Base-by-base conservation (phyloP, 441 rosid genomes). In the Arabidopsis lyrata region DNA sequence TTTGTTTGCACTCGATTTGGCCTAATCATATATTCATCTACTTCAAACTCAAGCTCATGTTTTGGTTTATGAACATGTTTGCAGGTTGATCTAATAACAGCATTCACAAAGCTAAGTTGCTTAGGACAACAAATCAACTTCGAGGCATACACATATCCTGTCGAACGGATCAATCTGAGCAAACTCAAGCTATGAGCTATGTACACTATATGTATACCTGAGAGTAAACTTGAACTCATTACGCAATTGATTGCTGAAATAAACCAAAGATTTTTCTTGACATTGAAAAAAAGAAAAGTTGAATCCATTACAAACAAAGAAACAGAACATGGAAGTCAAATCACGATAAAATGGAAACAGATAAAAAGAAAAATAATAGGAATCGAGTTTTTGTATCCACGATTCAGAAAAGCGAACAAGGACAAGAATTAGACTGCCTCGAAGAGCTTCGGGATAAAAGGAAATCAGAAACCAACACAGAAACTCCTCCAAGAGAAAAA, bases 11-110 rank as follows among this genome's bases (percentile, higher is more conserved):
- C 53, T 31, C 3, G 5, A 27, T 38, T 15, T 44, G 49, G 0
- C 4, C 0, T 58, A 0, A 15, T 1, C 13, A 7, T 55, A 7
- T 1, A 5, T 3, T 15, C 5, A 1, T 11, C 18, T 13, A n/a
- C 24, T n/a, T 39, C 4, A 5, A 29, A 4, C 59, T 53, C 44
- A 1, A 47, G 2, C 24, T 72, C 2, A 50, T 18, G 3, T 48
- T 39, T 39, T 36, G 45, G 2, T 36, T 44, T 15, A 0, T 5
- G n/a, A 35, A 59, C 69, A 70, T 36, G 35, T 57, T 69, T 68
- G 2, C 86, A 93, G 98, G 98, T 91, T 74, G 98, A 93, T 85
- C 83, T 91, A 74, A 91, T 93, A 80, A 93, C 96, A 31, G 83
- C 93, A 1, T 69, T 91, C 72, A 91, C 98, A 20, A 93, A 93